These are phyloP conservation scores for Knoxia roxburghii DNA, from an alignment of 257 asterid genomes.

Conservation along the genomic window DNA sequence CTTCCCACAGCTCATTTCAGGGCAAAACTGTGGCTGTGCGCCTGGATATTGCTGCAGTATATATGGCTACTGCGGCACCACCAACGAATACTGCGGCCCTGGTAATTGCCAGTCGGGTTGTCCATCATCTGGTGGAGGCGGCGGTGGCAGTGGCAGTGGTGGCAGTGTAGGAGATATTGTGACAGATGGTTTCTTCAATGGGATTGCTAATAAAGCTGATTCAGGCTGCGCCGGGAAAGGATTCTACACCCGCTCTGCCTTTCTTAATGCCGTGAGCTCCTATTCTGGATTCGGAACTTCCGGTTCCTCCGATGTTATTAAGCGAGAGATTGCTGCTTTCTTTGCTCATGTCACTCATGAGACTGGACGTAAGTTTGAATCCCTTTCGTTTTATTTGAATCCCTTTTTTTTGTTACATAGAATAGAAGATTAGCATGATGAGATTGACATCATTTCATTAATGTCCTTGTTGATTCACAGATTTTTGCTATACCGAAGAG, in stretches of 20 bases:
- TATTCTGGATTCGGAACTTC: conserved; percentile 35
- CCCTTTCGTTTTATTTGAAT: no score
- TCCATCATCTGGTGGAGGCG: neutral
- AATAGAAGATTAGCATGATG: no score
- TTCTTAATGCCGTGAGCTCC: conserved; percentile 31
- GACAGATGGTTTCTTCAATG: conserved; percentile 16
- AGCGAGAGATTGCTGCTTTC: conserved; percentile 48
- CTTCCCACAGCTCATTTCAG: neutral
- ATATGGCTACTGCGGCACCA: conserved; percentile 38
- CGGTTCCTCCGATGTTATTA: conserved; percentile 33
- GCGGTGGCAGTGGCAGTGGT: neutral
- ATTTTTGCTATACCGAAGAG: conserved; percentile 40
- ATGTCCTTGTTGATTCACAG: no score
- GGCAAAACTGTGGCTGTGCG: conserved; percentile 23
- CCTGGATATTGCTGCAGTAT: conserved; percentile 38
- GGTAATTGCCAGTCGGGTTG: conserved; percentile 39
- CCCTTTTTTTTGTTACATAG: no score
- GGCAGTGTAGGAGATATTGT: neutral
- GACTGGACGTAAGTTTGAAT: conserved; percentile 43
- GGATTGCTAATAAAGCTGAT: conserved; percentile 10
- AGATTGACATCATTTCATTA: neutral
- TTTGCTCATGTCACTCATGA: conserved; percentile 54
- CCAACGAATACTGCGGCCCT: no score
- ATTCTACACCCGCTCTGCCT: conserved; percentile 30
- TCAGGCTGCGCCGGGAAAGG: conserved; percentile 16